Evolutionary conservation across 2,329 filamentous ascomycete species (phyloP), one percentile per base, ranked within the genome.

Genomic region (Venturia carpophila): DNA sequence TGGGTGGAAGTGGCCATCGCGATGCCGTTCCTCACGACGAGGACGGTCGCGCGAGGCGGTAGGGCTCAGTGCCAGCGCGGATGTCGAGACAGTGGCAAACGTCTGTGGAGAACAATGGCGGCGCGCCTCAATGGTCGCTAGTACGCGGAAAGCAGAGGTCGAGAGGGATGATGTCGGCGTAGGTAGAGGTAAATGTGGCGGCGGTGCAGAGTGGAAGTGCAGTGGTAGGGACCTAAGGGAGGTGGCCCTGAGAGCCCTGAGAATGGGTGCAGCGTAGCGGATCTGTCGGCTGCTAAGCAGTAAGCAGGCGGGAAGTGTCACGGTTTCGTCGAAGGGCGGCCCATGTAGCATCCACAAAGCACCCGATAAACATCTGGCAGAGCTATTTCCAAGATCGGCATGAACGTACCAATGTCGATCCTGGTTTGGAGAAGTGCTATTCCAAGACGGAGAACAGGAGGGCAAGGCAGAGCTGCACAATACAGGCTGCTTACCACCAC

Each of bases 1-100:
- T 69, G 21, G 21, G 55, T 39, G 37, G 45, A 21, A 24, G 63
- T 47, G 45, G 52, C 63, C 63, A 64, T 64, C 62, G 62, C 62
- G 47, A 63, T 41, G 62, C 60, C 60, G 42, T 19, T 61, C 60
- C 60, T 61, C 60, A 45, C 7, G n/a, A 42, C 60, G 60, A 61
- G 60, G 60, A 17, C 42, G 60, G 60, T 42, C 43, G 39, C 37
- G 60, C 60, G 60, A 42, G 60, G 43, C 60, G 60, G 34, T 47
- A 62, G 39, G 60, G 39, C 60, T 62, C 39, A 19, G 39, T 39
- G 39, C 39, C 43, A 47, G 60, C 30, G 39, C 43, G 60, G 34
- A 27, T 9, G 6, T n/a, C 34, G 43, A 15, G 52, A 37, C 19
- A 21, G 19, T 58, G 27, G 52, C 27, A n/a, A 15, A 37, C 30